Base-by-base conservation (phyloP, 73 alveolate genomes). In the Diophrys appendiculata region DNA sequence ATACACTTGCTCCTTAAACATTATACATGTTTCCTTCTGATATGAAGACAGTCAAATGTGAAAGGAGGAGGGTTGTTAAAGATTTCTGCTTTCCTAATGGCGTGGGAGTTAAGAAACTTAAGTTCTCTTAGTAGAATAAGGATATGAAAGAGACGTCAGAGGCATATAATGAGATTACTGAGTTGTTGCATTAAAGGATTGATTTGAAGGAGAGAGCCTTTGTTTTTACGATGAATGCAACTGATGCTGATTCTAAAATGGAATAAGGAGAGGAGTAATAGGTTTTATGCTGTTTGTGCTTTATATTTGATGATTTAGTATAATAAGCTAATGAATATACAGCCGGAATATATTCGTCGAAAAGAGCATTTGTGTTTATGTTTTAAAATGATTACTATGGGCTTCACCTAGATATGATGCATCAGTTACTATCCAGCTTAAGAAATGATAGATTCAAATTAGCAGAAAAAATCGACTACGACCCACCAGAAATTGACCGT, bases 361-460 rank as follows among this genome's bases (percentile, higher is more conserved):
- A 43, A 43, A 5, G 60, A 18, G 60, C 60, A 18, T 67, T 67
- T 28, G 25, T 25, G 27, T 67, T 67, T 27, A 67, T 67, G 75
- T 67, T 67, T 67, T 25, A 18, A 3, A 67, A 67, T 54, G 11
- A 23, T 43, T 67, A 67, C 53, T 67, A 26, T 28, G 31, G 75
- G 2, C 43, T 67, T 11, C 31, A 25, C 54, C 77, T 82, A 33
- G 52, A 82, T 54, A 14, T 32, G 80, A 25, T 74, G 33, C 23
- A 18, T 3, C 26, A 25, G 35, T 3, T 67, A 24, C 18, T 67
- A n/a, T 23, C 43, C 18, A 25, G 54, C 29, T 5, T 23, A n/a
- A 72, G 77, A 43, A 23, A 22, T 3, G 84, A 82, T 73, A 72
- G 90, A 73, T 82, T 18, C 75, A 1, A 52, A n/a, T 3, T 8